Percentiles rank a stretch among this genome's conserved stretches.
phyloP scores from a whole-genome alignment of 306 rosid genomes.

The Lablab purpureus region DNA sequence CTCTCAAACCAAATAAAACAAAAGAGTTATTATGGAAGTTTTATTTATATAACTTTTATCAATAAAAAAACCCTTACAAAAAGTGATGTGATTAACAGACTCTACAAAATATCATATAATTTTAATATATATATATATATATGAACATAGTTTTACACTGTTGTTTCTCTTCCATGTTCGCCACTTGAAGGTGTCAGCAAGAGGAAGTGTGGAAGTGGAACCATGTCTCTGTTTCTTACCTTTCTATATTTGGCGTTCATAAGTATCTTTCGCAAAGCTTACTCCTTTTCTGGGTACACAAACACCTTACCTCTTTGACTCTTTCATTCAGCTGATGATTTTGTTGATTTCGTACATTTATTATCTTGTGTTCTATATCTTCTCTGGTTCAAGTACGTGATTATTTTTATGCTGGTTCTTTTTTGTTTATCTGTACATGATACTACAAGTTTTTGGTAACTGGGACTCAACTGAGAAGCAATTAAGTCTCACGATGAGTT shows the following conservation, averaged over 20 bases:
- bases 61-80: no score
- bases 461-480: constrained; percentile 8
- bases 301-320: not conserved
- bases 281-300: constrained; percentile 53
- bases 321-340: not conserved
- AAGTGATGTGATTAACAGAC: not conserved
- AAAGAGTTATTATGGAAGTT: not conserved
- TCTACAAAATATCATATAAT: not conserved
- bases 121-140: not conserved
- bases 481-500: not conserved
- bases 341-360: not conserved
- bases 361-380: not conserved
- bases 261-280: not conserved
- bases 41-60: not conserved
- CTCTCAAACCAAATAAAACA: not conserved
- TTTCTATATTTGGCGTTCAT: constrained; percentile 38
- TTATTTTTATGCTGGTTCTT: constrained; percentile 10
- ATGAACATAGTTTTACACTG: not conserved
- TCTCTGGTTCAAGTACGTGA: not conserved
- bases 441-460: not conserved
- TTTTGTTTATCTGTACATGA: constrained; percentile 20
- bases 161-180: not conserved
- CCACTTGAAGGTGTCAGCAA: constrained; percentile 10
- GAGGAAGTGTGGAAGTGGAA: constrained; percentile 17
- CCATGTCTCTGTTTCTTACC: constrained; percentile 41